Evolutionary conservation across 1,284 basidiomycete species (phyloP), one percentile per base, ranked within the genome.

Genomic region (Tilletia caries): DNA sequence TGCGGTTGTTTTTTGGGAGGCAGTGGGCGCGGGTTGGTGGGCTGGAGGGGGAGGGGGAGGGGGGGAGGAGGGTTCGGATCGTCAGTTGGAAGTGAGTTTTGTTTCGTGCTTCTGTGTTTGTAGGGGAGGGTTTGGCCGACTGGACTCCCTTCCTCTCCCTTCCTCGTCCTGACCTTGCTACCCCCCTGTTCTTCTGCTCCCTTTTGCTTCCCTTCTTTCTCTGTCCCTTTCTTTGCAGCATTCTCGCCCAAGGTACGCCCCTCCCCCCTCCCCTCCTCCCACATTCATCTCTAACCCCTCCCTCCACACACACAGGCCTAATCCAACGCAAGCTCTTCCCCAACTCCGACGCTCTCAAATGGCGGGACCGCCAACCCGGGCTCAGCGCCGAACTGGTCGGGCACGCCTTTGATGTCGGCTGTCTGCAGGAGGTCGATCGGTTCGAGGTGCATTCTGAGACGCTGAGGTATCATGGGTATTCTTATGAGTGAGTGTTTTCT

Each of bases 261-360:
- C 1, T 29, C 52, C 29, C 52, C 52, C 25, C 8, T 29, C 52
- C 25, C 15, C 23, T 8, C 10, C 1, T n/a, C 20, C 25, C 48
- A 50, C 8, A n/a, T 8, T 1, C 2, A 50, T 50, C n/a, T 50
- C 25, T 50, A 27, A 41, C 37, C 8, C 2, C 8, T 41, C 3
- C 48, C 48, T 4, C 25, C 20, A 50, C 20, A 8, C 20, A 8
- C 25, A 29, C 52, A 54, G 82, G 83, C 3, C 75, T 85, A 33
- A 83, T 85, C 20, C 79, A 84, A 2, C 73, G 83, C 13, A 82
- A 82, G 64, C 75, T 85, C 5, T 85, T 85, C 69, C 84, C 84
- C 0, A 83, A 83, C 0, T 81, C 79, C n/a, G 84, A 85, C 70
- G 81, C 78, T 64, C 75, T 85, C 44, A 84, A 83, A 74, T 84